A percentile compares a stretch with the other conserved stretches of the same genome.
phyloP scores from a whole-genome alignment of 768 basidiomycete species.

The Hydnum rufescens region DNA sequence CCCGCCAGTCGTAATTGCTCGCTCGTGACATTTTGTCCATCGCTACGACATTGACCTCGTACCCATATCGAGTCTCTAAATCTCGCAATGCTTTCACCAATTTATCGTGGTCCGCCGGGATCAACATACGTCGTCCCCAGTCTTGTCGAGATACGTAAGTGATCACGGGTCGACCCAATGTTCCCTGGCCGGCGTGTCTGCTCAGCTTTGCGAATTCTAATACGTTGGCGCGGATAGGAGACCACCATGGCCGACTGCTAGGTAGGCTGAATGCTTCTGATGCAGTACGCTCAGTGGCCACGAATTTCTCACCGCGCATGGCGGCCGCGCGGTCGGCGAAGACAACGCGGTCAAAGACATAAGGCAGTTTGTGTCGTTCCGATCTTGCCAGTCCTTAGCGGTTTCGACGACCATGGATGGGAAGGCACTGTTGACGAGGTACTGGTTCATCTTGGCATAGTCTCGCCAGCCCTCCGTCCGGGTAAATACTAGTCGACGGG shows the following conservation, averaged over 20 bases:
- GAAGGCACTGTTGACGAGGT: slow-evolving; percentile 58
- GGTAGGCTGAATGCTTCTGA: slow-evolving; percentile 54
- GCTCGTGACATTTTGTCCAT: slow-evolving; percentile 20
- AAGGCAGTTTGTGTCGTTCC: slow-evolving; percentile 43
- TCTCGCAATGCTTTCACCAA: slow-evolving; percentile 17
- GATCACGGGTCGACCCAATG: slow-evolving; percentile 19
- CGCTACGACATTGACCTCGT: slow-evolving; percentile 21
- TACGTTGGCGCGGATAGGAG: slow-evolving; percentile 22
- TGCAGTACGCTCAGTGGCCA: slow-evolving; percentile 55
- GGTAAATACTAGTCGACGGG: slow-evolving; percentile 57
- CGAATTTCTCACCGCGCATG: slow-evolving; percentile 47
- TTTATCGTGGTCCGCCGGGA: slow-evolving; percentile 16
- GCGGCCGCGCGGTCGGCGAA: slow-evolving; percentile 74
- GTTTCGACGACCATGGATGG: slow-evolving; percentile 70
- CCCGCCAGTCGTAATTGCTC: slow-evolving; percentile 22
- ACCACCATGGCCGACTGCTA: slow-evolving; percentile 72
- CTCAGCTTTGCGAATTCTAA: slow-evolving; percentile 20
- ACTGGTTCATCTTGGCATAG: slow-evolving; percentile 82
- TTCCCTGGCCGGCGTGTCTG: slow-evolving; percentile 15
- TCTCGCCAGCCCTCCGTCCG: slow-evolving; percentile 74
- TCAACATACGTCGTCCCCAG: slow-evolving; percentile 21
- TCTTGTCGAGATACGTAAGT: slow-evolving; percentile 22
- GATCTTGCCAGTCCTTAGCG: slow-evolving; percentile 65
- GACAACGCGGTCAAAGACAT: slow-evolving; percentile 74
- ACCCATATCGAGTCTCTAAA: slow-evolving; percentile 19